Evolutionary conservation across 441 rosid species (phyloP).

Genomic region (Omphalea diandra): DNA sequence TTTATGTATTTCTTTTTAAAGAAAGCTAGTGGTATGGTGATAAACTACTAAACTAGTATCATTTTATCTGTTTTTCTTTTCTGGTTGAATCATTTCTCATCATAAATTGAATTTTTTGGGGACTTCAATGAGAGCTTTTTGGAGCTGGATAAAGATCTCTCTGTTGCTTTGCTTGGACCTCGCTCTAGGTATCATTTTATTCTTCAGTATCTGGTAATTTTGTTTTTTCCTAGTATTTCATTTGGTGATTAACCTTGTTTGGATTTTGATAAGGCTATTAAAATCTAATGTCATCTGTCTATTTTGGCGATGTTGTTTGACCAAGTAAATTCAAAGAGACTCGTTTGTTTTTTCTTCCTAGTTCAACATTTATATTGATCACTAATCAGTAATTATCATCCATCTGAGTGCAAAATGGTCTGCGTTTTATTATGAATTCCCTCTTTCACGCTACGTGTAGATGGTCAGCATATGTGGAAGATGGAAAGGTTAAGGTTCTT

Average conservation of each 20-base stretch:
- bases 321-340: not conserved
- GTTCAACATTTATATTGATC: not conserved
- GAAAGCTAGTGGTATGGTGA: not conserved
- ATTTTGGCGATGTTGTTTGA: not conserved
- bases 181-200: constrained; percentile 63
- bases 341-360: no score
- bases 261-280: not conserved
- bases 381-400: not conserved
- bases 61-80: not conserved
- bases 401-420: not conserved
- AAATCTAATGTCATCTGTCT: not conserved
- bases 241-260: no score
- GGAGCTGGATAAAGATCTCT: constrained; percentile 81
- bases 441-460: constrained; percentile 33
- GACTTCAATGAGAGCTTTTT: constrained; percentile 84
- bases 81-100: not conserved
- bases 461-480: constrained; percentile 90
- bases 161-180: constrained; percentile 87
- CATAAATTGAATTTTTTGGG: constrained; percentile 83
- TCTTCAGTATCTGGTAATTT: not conserved
- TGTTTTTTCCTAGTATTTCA: not conserved
- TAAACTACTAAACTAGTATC: not conserved
- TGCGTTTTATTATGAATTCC: not conserved
- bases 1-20: not conserved
- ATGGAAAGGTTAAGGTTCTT: constrained; percentile 74